Evolutionary conservation across 768 basidiomycete genomes (phyloP).

Genomic region (Paxillus ammoniavirescens): DNA sequence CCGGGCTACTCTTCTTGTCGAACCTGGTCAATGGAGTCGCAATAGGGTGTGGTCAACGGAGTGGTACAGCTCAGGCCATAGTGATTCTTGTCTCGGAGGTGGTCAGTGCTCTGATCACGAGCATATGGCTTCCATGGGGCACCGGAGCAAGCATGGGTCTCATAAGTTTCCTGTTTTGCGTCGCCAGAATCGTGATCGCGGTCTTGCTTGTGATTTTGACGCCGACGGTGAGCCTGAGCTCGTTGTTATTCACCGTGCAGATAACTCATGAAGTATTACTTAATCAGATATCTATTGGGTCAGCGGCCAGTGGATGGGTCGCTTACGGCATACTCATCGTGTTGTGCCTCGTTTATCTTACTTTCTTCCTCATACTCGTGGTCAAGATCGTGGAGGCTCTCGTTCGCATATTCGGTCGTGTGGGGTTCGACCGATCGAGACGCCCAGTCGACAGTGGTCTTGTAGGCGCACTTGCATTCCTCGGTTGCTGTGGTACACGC

Average conservation of each 20-base stretch:
- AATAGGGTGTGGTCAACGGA: slow-evolving; percentile 86
- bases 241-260: neutral
- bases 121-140: slow-evolving; percentile 95
- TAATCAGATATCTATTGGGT: slow-evolving; percentile 76
- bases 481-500: slow-evolving; percentile 63
- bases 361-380: slow-evolving; percentile 77
- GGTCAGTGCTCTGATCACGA: slow-evolving; percentile 80
- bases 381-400: slow-evolving; percentile 83
- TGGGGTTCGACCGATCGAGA: slow-evolving; percentile 82
- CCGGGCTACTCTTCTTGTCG: slow-evolving; percentile 73
- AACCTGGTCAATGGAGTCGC: slow-evolving; percentile 82
- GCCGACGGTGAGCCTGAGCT: slow-evolving; percentile 63
- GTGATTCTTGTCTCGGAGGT: slow-evolving; percentile 90
- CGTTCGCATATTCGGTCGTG: slow-evolving; percentile 71
- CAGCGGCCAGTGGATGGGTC: slow-evolving; percentile 86
- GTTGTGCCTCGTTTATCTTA: slow-evolving; percentile 76
- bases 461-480: slow-evolving; percentile 75
- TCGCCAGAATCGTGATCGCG: slow-evolving; percentile 85
- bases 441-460: slow-evolving; percentile 84
- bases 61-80: slow-evolving; percentile 89
- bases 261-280: slow-evolving; percentile 11
- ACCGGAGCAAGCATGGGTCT: slow-evolving; percentile 96
- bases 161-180: slow-evolving; percentile 90
- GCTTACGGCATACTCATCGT: slow-evolving; percentile 91
- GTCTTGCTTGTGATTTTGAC: slow-evolving; percentile 89